These are phyloP conservation scores for Eutrema yunnanense DNA, from an alignment of 345 rosid genomes.

Conservation along the genomic window DNA sequence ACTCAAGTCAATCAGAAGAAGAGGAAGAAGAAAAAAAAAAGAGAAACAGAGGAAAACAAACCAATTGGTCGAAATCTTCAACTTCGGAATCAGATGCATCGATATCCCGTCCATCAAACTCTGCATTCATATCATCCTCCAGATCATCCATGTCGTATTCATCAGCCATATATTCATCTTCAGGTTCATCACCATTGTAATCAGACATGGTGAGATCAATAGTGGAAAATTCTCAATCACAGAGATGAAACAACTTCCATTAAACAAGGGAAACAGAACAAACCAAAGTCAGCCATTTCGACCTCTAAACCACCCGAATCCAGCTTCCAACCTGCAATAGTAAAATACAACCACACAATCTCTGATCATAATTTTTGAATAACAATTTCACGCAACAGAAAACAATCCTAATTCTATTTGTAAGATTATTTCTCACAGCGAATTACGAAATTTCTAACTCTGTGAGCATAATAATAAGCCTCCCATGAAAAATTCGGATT, in stretches of 20 bases:
- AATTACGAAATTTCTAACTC: neutral
- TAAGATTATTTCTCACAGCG: neutral
- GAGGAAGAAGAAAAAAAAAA: neutral
- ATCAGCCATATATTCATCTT: slow-evolving; percentile 54
- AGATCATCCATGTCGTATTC: slow-evolving; percentile 64
- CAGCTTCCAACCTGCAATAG: slow-evolving; percentile 7
- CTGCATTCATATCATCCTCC: slow-evolving; percentile 56
- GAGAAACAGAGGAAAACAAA: slow-evolving; percentile 22
- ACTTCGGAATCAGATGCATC: slow-evolving; percentile 64
- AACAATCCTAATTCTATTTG: neutral
- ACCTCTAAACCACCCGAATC: neutral
- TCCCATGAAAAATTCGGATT: neutral
- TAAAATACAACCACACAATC: neutral
- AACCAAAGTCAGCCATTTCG: slow-evolving; percentile 31
- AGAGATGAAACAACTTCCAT: slow-evolving; percentile 13
- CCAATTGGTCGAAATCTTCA: slow-evolving; percentile 54
- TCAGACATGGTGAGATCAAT: slow-evolving; percentile 41
- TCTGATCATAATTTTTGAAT: neutral
- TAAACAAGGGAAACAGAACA: slow-evolving; percentile 22
- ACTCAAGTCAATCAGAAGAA: neutral
- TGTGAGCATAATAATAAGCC: neutral
- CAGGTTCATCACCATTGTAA: slow-evolving; percentile 45
- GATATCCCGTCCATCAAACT: slow-evolving; percentile 40
- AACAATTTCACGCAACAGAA: neutral
- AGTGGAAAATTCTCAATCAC: slow-evolving; percentile 6